Evolutionary conservation across 1,139 yeast genomes (phyloP).

Genomic region (Debaryomycetaceae sp.): DNA sequence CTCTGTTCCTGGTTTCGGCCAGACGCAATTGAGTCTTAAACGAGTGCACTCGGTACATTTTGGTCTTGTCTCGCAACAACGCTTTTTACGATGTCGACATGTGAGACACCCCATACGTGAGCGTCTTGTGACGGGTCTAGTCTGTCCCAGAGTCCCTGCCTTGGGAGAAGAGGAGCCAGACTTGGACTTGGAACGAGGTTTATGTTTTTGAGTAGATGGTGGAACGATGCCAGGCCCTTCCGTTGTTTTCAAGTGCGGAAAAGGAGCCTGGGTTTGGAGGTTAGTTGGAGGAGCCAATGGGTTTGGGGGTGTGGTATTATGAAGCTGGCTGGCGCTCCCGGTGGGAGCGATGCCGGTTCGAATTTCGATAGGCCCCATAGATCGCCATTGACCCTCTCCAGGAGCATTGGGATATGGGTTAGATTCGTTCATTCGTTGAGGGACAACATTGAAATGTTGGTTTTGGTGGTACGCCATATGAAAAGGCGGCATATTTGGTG

Average conservation of each 20-base stretch:
- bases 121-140: slow-evolving; percentile 27
- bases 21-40: slow-evolving; percentile 42
- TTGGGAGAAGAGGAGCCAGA: neutral
- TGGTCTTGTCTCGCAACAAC: slow-evolving; percentile 45
- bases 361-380: neutral
- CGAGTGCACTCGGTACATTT: slow-evolving; percentile 41
- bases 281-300: neutral
- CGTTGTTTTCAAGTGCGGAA: neutral
- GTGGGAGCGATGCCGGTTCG: neutral
- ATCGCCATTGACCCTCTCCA: neutral
- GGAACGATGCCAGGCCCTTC: neutral
- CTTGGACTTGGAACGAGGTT: neutral
- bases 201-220: neutral
- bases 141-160: neutral
- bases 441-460: neutral
- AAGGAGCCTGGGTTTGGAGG: neutral
- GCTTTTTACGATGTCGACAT: slow-evolving; percentile 43
- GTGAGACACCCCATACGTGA: slow-evolving; percentile 48
- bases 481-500: neutral
- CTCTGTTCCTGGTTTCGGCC: slow-evolving; percentile 52
- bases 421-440: neutral
- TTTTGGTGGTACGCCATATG: neutral
- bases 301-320: neutral
- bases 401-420: neutral
- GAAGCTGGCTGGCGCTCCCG: neutral